Conservation (phyloP, 75 land plant genomes). For the Picea glauca region DNA sequence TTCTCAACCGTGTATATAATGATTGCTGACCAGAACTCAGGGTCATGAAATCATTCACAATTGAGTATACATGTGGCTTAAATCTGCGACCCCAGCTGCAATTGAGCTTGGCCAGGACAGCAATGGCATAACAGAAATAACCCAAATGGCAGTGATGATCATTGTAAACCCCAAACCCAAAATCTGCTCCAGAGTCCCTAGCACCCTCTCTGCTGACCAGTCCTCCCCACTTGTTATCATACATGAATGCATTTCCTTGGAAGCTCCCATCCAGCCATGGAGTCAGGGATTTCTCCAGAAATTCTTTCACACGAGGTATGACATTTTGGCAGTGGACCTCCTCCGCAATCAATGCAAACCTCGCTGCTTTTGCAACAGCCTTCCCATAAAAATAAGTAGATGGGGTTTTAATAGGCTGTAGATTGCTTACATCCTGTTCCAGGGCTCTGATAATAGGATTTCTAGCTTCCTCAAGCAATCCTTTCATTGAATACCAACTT, state of each 20-base stretch:
- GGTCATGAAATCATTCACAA: constrained; percentile 24
- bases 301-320: constrained; percentile 5
- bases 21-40: not conserved
- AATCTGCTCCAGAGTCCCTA: constrained; percentile 19
- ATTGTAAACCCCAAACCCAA: constrained; percentile 28
- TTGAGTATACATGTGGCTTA: constrained; percentile 18
- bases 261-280: constrained; percentile 29
- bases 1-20: constrained; percentile 47
- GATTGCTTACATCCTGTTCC: constrained; percentile 15
- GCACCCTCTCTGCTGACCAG: constrained; percentile 13
- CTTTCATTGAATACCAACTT: constrained; percentile 20
- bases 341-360: constrained; percentile 30
- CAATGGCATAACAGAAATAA: constrained; percentile 33
- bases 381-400: constrained; percentile 31
- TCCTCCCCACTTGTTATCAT: constrained; percentile 30
- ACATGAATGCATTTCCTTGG: constrained; percentile 21
- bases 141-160: constrained; percentile 37
- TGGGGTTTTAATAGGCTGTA: constrained; percentile 9
- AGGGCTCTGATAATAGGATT: not conserved
- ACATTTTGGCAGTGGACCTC: constrained; percentile 10
- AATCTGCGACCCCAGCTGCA: constrained; percentile 44
- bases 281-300: constrained; percentile 16
- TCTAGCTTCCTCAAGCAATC: not conserved
- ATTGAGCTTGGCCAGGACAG: constrained; percentile 37
- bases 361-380: constrained; percentile 23